Conservation (phyloP, 2,329 filamentous ascomycete genomes). For the Colletotrichum sp. region DNA sequence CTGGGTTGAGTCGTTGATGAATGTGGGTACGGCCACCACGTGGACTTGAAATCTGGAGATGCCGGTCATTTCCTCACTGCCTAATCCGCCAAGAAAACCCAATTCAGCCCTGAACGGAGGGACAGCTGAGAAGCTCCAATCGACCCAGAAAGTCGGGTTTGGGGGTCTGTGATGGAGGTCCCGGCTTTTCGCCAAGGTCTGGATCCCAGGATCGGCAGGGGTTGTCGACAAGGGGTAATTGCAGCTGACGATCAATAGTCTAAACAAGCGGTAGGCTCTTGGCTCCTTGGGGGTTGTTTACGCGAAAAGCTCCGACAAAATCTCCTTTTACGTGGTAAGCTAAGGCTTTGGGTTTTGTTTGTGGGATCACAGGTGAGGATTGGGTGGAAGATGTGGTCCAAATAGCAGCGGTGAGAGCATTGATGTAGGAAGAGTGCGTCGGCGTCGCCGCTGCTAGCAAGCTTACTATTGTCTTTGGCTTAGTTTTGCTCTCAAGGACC, state of each 20-base stretch:
- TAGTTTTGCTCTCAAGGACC: fast-evolving
- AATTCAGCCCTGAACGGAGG: not conserved
- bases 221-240: not conserved
- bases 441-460: not conserved
- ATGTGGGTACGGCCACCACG: not conserved
- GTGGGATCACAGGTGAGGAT: not conserved
- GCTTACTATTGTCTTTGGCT: not conserved
- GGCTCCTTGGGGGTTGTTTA: not conserved
- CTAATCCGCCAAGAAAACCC: not conserved
- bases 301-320: not conserved
- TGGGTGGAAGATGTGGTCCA: not conserved
- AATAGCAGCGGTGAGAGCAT: not conserved
- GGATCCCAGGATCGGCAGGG: not conserved
- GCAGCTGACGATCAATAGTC: not conserved
- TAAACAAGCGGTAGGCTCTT: not conserved
- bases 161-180: not conserved
- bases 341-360: not conserved
- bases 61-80: not conserved
- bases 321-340: not conserved
- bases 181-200: not conserved
- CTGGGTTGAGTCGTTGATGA: not conserved
- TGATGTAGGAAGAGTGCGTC: not conserved
- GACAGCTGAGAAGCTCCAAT: not conserved
- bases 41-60: not conserved
- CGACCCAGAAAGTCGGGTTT: not conserved